Evolutionary conservation across 768 basidiomycete species (phyloP), one percentile per base, ranked within the genome.

Genomic region (Gloeophyllum trabeum): DNA sequence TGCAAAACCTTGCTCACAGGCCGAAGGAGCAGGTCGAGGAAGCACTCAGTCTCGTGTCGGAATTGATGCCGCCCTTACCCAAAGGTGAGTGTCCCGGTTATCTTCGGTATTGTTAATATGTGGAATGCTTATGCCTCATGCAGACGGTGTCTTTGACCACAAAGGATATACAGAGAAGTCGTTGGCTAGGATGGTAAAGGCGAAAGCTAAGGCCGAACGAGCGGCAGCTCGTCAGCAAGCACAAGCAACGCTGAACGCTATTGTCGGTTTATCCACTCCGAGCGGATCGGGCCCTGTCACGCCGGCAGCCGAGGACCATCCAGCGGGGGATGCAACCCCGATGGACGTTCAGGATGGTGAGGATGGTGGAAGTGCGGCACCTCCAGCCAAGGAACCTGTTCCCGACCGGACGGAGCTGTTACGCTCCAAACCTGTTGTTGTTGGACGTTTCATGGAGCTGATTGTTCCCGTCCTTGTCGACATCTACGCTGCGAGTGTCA

Each of bases 21-120:
- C 87, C 96, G 3, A 98, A 98, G 62, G 96, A 99, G 46, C 93
- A 97, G 58, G 78, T 98, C 4, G 93, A 97, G 61, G 96, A 99
- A 61, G 81, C 88, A 0, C 66, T 99, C 26, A 82, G 82, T 47
- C 71, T 98, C 28, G 68, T 94, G 24, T 85, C 86, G 19, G 96
- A 99, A 57, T 64, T 99, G 12, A 75, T 99, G 61, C 96, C 96
- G 1, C 90, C 96, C 6, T 61, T 93, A 28, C 88, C 92, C 0
- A 91, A 87, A 76, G 91, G 91, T 87, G 52, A 25, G 64, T 55
- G 30, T n/a, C 16, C 28, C 10, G 3, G 30, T 21, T 21, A 19
- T 19, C 22, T 14, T n/a, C 18, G 35, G 40, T 36, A 10, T 18
- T 35, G 28, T 41, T 19, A 19, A 10, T 32, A 25, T 4, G 13